These are phyloP conservation scores for Lactarius tabidus DNA, from an alignment of 768 basidiomycete species.

Conservation along the genomic window DNA sequence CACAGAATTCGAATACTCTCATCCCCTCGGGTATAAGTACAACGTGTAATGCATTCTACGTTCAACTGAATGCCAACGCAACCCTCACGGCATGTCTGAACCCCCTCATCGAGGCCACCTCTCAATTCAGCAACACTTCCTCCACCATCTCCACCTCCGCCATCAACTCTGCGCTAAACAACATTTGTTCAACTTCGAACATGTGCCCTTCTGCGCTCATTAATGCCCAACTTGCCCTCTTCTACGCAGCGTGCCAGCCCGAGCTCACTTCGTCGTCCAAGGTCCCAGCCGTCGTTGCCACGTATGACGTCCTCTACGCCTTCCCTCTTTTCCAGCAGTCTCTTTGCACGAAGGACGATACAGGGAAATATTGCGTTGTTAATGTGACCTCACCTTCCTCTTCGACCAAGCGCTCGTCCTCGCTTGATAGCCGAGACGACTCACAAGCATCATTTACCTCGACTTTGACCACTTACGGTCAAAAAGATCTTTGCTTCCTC, in stretches of 20 bases:
- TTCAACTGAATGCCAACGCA: slow-evolving; percentile 56
- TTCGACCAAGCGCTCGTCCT: slow-evolving; percentile 25
- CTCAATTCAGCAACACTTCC: slow-evolving; percentile 45
- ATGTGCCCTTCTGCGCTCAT: slow-evolving; percentile 57
- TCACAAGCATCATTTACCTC: slow-evolving; percentile 39
- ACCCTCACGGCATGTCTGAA: slow-evolving; percentile 56
- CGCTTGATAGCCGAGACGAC: slow-evolving; percentile 27
- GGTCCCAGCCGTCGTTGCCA: slow-evolving; percentile 47
- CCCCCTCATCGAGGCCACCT: slow-evolving; percentile 56
- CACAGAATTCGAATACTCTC: slow-evolving; percentile 39
- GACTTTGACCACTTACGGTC: slow-evolving; percentile 50
- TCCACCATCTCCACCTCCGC: slow-evolving; percentile 38
- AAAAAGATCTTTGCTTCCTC: slow-evolving; percentile 75
- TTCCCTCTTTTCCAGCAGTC: slow-evolving; percentile 61
- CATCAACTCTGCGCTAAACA: slow-evolving; percentile 49
- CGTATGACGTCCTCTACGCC: slow-evolving; percentile 81
- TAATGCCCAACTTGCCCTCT: slow-evolving; percentile 57
- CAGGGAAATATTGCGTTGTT: slow-evolving; percentile 64
- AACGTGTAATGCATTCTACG: slow-evolving; percentile 56
- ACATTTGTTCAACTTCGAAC: slow-evolving; percentile 48
- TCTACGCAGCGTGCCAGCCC: slow-evolving; percentile 62
- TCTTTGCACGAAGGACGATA: slow-evolving; percentile 73
- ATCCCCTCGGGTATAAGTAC: slow-evolving; percentile 66
- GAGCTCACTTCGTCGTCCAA: slow-evolving; percentile 63
- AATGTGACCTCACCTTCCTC: slow-evolving; percentile 37